phyloP scores from a whole-genome alignment of 805 yeast species.

The Kodamaea sagamina region DNA sequence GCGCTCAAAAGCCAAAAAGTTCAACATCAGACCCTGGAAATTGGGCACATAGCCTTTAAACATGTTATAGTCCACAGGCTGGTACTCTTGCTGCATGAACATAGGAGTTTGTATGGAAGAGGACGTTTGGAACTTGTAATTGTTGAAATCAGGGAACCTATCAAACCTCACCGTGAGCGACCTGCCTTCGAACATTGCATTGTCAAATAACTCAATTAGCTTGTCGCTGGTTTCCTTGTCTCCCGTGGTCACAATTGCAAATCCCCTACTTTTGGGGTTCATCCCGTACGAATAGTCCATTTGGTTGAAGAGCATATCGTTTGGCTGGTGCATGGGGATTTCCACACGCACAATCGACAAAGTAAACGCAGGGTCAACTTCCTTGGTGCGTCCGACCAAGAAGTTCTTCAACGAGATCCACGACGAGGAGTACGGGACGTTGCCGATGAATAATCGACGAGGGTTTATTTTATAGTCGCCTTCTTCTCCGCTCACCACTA shows the following conservation, averaged over 20 bases:
- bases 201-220: constrained; percentile 54
- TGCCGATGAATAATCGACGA: constrained; percentile 53
- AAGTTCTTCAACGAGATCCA: constrained; percentile 37
- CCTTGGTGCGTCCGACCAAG: constrained; percentile 24
- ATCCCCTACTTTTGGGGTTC: constrained; percentile 47
- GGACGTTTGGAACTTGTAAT: constrained; percentile 28
- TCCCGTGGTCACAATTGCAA: constrained; percentile 61
- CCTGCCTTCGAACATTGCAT: constrained; percentile 58
- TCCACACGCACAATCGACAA: constrained; percentile 38
- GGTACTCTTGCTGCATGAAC: constrained; percentile 6
- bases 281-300: constrained; percentile 5
- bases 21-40: constrained; percentile 10
- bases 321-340: constrained; percentile 38
- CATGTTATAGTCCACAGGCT: constrained; percentile 5
- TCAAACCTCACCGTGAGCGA: constrained; percentile 62
- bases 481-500: constrained; percentile 4
- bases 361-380: constrained; percentile 28
- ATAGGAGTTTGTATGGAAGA: constrained; percentile 1
- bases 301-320: constrained; percentile 3
- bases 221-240: constrained; percentile 47
- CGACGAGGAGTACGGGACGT: constrained; percentile 51
- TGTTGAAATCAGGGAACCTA: constrained; percentile 47
- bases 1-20: constrained; percentile 34
- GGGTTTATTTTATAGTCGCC: constrained; percentile 40
- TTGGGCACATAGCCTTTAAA: constrained; percentile 14